Evolutionary conservation across 345 rosid species (phyloP).

Genomic region (Sonneratia caseolaris): DNA sequence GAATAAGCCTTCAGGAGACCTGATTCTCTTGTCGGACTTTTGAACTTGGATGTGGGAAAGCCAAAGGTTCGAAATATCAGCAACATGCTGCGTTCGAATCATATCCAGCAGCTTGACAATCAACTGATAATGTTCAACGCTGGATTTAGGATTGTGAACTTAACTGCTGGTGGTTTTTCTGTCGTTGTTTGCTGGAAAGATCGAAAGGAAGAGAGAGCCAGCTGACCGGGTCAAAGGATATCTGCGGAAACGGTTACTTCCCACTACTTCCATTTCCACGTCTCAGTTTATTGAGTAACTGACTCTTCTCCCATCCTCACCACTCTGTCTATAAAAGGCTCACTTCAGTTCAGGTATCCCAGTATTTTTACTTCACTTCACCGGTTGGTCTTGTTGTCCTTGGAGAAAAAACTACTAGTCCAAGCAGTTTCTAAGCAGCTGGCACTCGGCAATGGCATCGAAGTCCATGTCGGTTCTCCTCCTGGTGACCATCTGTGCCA

Average conservation of each 20-base stretch:
- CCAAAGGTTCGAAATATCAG: neutral
- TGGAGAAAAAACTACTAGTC: neutral
- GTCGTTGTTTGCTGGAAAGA: no score
- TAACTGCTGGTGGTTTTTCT: no score
- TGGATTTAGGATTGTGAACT: no score
- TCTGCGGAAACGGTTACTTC: neutral
- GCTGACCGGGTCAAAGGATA: constrained; percentile 12
- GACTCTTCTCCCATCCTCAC: neutral
- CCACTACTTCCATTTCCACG: constrained; percentile 25
- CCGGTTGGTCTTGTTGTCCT: neutral
- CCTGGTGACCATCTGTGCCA: constrained; percentile 9
- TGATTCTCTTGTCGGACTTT: no score
- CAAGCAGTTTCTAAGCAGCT: neutral
- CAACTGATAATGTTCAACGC: no score
- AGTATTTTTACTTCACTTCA: neutral
- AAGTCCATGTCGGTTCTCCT: neutral
- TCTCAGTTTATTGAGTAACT: constrained; percentile 9
- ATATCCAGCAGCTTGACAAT: no score
- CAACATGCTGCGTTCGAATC: no score
- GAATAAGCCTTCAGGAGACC: no score
- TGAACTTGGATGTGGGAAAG: neutral
- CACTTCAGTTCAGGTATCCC: neutral
- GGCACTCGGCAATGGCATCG: constrained; percentile 10
- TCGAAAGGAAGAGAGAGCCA: neutral
- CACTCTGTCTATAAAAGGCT: neutral